A percentile compares a stretch with the other conserved stretches of the same genome.
Evolutionary conservation across 495 filamentous ascomycete genomes (phyloP).

Genomic region (Trichoderma asperelloides): DNA sequence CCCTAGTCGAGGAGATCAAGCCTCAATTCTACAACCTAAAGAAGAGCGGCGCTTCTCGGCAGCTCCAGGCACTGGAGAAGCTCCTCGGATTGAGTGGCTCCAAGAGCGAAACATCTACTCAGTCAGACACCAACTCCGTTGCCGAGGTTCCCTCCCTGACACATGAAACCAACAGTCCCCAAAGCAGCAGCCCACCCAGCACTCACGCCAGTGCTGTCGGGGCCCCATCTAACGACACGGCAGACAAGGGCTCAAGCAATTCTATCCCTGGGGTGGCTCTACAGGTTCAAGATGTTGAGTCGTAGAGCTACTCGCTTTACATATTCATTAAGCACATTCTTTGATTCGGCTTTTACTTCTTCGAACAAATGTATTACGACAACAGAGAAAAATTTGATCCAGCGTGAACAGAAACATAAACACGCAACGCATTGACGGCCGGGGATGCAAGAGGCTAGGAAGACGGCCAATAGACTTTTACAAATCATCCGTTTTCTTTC

Average conservation of each 20-base stretch:
- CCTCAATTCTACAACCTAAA: constrained; percentile 65
- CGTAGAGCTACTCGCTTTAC: neutral
- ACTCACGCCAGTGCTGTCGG: constrained; percentile 46
- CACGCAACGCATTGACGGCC: neutral
- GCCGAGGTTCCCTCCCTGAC: constrained; percentile 51
- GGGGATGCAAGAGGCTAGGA: neutral
- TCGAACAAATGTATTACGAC: constrained; percentile 6
- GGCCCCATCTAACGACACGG: constrained; percentile 14
- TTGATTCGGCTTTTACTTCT: neutral
- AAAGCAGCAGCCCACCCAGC: constrained; percentile 52
- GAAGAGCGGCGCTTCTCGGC: constrained; percentile 66
- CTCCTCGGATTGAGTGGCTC: constrained; percentile 19
- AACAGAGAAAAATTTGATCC: neutral
- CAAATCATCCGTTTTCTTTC: neutral
- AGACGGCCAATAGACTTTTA: neutral
- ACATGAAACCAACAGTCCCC: constrained; percentile 55
- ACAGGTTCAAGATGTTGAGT: neutral
- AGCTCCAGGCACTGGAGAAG: constrained; percentile 55
- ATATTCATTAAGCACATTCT: neutral
- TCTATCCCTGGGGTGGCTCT: neutral
- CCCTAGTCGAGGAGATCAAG: constrained; percentile 63
- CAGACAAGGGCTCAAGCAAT: neutral
- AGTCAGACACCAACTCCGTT: constrained; percentile 41
- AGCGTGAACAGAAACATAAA: constrained; percentile 1
- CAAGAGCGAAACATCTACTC: constrained; percentile 24